Percentiles rank a stretch among this genome's conserved stretches.
These are phyloP conservation scores for Ustulina deusta DNA, from an alignment of 2,329 filamentous ascomycete genomes.

Conservation along the genomic window DNA sequence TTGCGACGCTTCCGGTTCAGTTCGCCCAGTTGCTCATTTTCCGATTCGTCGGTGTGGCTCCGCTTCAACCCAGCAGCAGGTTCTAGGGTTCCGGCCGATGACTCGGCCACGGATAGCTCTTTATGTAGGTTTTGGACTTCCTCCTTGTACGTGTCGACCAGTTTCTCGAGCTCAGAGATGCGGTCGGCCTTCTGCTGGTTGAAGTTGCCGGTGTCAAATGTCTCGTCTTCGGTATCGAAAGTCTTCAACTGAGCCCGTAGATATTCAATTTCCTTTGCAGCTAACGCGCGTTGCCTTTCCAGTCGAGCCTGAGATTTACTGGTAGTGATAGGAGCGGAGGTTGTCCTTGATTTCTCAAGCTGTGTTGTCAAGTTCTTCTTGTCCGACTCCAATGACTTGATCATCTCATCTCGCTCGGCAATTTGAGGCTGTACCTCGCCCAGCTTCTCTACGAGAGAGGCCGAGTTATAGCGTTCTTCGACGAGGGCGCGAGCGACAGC, in stretches of 20 bases:
- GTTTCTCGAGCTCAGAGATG: conserved; percentile 83
- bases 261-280: conserved; percentile 93
- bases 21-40: conserved; percentile 80
- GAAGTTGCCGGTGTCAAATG: conserved; percentile 82
- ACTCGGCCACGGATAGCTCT: conserved; percentile 77
- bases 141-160: conserved; percentile 86
- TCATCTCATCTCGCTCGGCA: conserved; percentile 78
- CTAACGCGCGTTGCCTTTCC: conserved; percentile 86
- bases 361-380: conserved; percentile 73
- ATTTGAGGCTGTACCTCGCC: conserved; percentile 84
- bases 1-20: conserved; percentile 89
- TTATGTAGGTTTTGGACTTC: conserved; percentile 81
- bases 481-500: conserved; percentile 86
- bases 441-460: conserved; percentile 82
- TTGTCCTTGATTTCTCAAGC: conserved; percentile 74
- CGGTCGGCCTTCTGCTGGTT: conserved; percentile 80
- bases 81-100: conserved; percentile 53
- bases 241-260: conserved; percentile 91
- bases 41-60: conserved; percentile 68
- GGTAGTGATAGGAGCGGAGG: conserved; percentile 59
- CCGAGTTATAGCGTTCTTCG: conserved; percentile 82
- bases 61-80: conserved; percentile 71
- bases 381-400: conserved; percentile 78
- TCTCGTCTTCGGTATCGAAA: conserved; percentile 87
- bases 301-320: conserved; percentile 80